Evolutionary conservation across 2,329 filamentous ascomycete genomes (phyloP), one percentile per base, ranked within the genome.

Genomic region (Rutstroemia sp.): DNA sequence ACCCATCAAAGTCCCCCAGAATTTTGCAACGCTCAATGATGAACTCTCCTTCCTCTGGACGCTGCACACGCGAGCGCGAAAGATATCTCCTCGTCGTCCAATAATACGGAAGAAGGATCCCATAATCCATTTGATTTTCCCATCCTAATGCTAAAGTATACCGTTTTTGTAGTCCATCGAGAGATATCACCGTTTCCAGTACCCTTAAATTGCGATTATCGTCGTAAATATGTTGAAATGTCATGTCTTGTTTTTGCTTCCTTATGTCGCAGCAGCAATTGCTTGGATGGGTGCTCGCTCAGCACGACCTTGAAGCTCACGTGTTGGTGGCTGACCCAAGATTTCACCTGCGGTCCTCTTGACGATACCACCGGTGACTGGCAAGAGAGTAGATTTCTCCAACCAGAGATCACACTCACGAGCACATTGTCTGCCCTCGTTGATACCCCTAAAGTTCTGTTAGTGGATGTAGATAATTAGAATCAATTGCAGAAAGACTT

Each of bases 371-470:
- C 92, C 92, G 36, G 92, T 95, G 55, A 95, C 88, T 9, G 92
- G 92, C 48, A 97, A 81, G 68, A 81, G 82, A 57, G 88, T 92
- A 69, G 83, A 81, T 61, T 87, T 82, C 73, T 88, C 89, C 46
- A 97, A 86, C 78, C 83, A 96, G 52, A 89, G 73, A 72, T 97
- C 92, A 56, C 96, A 88, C 73, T 97, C 92, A 60, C 92, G 88
- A 67, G 92, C 92, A 66, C 88, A 87, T 76, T 94, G 89, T 66
- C 92, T 88, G 67, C 92, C 92, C 76, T 97, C 92, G 71, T 97
- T 97, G 78, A 97, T 97, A 71, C 92, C 92, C 87, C 85, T 88
- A 52, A 50, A 34, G 4, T 17, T 50, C 23, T 61, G 65, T 77
- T 73, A 77, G 73, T 58, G 59, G 19, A n/a, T 42, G 19, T 40